phyloP scores from a whole-genome alignment of 192 early-diverging fungal genomes.

The Neocallimastix lanati region DNA sequence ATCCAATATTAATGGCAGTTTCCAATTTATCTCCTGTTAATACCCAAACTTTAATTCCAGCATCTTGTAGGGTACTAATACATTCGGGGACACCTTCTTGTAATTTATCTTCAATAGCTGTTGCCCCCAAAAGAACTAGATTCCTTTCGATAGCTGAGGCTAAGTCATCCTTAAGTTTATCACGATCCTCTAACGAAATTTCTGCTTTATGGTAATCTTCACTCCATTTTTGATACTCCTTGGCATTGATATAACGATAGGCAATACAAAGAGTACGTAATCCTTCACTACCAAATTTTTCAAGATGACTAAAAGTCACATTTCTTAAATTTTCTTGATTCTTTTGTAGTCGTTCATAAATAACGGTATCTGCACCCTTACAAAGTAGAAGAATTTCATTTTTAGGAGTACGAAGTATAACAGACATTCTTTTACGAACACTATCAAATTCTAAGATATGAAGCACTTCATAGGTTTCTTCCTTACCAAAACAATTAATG shows the following conservation, averaged over 20 bases:
- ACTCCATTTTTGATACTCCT: conserved; percentile 1
- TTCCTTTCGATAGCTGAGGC: background rate
- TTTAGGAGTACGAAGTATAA: conserved; percentile 61
- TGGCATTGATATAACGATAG: background rate
- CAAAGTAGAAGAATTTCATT: conserved; percentile 52
- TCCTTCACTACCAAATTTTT: too few relatives aligned
- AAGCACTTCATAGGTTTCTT: background rate
- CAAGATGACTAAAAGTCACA: background rate
- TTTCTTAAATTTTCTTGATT: conserved; percentile 28
- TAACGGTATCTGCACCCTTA: conserved; percentile 90
- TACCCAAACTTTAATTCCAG: conserved; percentile 4
- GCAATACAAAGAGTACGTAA: too few relatives aligned
- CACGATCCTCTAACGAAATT: background rate
- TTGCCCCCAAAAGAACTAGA: background rate
- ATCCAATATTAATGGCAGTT: too few relatives aligned
- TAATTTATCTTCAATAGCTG: conserved; percentile 4
- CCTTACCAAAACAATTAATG: conserved; percentile 19
- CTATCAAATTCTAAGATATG: conserved; percentile 71
- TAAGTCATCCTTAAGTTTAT: background rate
- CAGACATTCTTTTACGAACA: conserved; percentile 86
- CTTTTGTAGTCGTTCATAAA: conserved; percentile 24
- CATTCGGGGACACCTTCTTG: conserved; percentile 3
- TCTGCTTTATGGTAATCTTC: background rate
- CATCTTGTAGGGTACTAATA: background rate
- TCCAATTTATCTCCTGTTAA: background rate